Evolutionary conservation across 1,139 yeast species (phyloP), one percentile per base, ranked within the genome.

Genomic region (Ogataea hybrid): DNA sequence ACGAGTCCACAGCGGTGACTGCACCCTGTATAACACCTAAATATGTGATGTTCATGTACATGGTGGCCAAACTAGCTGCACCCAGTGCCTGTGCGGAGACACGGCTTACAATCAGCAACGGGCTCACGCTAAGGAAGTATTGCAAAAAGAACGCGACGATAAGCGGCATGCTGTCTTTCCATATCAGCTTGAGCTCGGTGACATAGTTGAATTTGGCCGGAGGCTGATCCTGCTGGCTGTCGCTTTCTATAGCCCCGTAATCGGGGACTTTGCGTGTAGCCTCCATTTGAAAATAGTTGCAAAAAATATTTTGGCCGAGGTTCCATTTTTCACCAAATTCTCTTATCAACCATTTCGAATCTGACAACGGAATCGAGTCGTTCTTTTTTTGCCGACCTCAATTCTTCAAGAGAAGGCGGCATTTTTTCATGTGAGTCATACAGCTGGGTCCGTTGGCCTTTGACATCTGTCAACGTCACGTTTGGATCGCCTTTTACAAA

Each of bases 271-370:
- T 23, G 16, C 10, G 14, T 9, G 17, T 16, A 5, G 3, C 7
- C 6, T 18, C 34, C 20, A 33, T 39, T 28, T 21, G 12, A 23
- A 14, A 14, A 14, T 28, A 35, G 8, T 28, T 14, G 18, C 7
- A n/a, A 28, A 17, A 28, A 28, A 28, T 18, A 18, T 6, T 18
- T 18, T 6, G 20, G 20, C 20, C 20, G 8, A 7, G 3, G 20
- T 6, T 18, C 7, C 6, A 18, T 30, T 25, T 32, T 20, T 34
- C 39, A 89, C 96, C 96, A 89, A 23, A 89, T 89, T 41, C 86
- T 66, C 58, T 89, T 89, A 30, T 95, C 86, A 2, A 84, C 78
- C 96, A 87, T 89, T 57, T 84, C 81, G 62, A 84, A 89, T 32
- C 97, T 59, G 48, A 76, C 73, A 0, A 90, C 95, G 6, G 70